phyloP scores from a whole-genome alignment of 192 early-diverging fungal genomes.

The Entomortierella lignicola region DNA sequence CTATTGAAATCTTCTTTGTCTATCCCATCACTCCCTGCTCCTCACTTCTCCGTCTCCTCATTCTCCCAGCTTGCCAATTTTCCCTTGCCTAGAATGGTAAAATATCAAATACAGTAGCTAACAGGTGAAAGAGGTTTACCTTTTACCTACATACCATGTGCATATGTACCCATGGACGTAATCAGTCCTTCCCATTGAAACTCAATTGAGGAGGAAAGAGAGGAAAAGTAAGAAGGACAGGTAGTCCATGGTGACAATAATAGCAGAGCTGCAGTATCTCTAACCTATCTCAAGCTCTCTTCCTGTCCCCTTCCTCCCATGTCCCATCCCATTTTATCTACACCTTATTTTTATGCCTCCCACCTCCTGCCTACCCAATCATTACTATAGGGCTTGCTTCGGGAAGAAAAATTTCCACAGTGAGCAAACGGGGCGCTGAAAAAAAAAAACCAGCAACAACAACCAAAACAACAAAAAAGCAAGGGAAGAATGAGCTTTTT shows the following conservation, averaged over 20 bases:
- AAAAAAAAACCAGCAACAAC: slow-evolving; percentile 13
- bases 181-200: no score
- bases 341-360: slow-evolving; percentile 1
- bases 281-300: not conserved
- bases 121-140: not conserved
- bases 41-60: slow-evolving; percentile 5
- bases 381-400: slow-evolving; percentile 23
- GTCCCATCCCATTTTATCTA: not conserved
- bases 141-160: not conserved
- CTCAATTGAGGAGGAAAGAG: no score
- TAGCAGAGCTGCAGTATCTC: not conserved
- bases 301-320: not conserved
- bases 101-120: not conserved
- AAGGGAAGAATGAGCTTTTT: not conserved
- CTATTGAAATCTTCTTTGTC: not conserved
- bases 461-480: no score
- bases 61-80: slow-evolving; percentile 14
- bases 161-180: no score
- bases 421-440: slow-evolving; percentile 2
- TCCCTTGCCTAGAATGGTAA: slow-evolving; percentile 8
- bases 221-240: no score
- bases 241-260: no score
- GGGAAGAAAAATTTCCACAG: slow-evolving; percentile 28
- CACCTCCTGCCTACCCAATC: not conserved
- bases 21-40: not conserved